Evolutionary conservation across 495 filamentous ascomycete species (phyloP).

Genomic region (Xylaria scruposa): DNA sequence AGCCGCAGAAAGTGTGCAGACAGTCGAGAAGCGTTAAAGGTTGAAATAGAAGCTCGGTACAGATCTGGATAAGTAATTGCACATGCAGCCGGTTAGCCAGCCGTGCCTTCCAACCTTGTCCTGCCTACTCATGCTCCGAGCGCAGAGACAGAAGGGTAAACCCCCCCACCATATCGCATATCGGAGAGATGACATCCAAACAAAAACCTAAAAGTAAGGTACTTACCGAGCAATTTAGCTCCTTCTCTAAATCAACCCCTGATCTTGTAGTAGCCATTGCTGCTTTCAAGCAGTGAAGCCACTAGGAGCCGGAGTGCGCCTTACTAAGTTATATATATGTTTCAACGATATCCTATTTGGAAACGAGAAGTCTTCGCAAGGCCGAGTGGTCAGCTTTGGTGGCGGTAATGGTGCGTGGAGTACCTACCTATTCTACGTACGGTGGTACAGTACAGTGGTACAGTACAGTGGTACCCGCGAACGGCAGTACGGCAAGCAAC

Average conservation of each 20-base stretch:
- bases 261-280: slow-evolving; percentile 36
- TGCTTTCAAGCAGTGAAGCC: neutral
- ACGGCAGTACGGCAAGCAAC: slow-evolving; percentile 9
- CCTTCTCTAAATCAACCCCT: slow-evolving; percentile 77
- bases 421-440: neutral
- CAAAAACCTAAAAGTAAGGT: slow-evolving; percentile 28
- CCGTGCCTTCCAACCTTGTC: slow-evolving; percentile 1
- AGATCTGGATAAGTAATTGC: slow-evolving; percentile 68
- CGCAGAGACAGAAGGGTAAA: slow-evolving; percentile 25
- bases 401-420: slow-evolving; percentile 11
- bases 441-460: slow-evolving; percentile 7
- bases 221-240: slow-evolving; percentile 90
- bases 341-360: slow-evolving; percentile 5
- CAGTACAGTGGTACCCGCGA: neutral
- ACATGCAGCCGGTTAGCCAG: slow-evolving; percentile 1
- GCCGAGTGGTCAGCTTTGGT: slow-evolving; percentile 8
- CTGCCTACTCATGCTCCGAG: slow-evolving; percentile 13
- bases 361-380: slow-evolving; percentile 11
- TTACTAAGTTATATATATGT: neutral
- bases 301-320: neutral
- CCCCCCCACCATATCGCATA: slow-evolving; percentile 36
- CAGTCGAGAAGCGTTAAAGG: slow-evolving; percentile 96
- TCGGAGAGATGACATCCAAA: neutral
- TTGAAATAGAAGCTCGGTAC: slow-evolving; percentile 93
- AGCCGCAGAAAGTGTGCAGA: slow-evolving; percentile 95